Conservation (phyloP, 1,284 basidiomycete species). For the Puccinia hordei region DNA sequence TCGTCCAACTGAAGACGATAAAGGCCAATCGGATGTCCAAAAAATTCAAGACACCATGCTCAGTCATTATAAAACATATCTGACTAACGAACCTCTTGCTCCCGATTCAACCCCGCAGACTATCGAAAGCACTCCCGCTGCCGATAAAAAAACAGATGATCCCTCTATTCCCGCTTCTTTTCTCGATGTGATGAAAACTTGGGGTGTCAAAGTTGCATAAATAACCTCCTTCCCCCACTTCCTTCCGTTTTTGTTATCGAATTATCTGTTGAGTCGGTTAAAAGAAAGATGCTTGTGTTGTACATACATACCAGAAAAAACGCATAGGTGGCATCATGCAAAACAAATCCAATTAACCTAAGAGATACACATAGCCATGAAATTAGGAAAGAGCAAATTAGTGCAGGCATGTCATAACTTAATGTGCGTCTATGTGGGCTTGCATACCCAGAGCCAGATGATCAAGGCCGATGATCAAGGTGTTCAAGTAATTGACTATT, state of each 20-base stretch:
- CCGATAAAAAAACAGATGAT: not conserved
- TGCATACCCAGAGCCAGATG: no score
- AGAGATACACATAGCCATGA: no score
- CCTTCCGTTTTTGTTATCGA: not conserved
- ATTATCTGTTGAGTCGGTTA: not conserved
- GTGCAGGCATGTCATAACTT: no score
- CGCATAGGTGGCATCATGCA: no score
- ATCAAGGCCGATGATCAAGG: no score
- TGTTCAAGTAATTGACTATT: no score
- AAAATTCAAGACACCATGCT: constrained; percentile 8
- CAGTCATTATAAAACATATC: not conserved
- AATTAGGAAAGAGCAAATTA: no score
- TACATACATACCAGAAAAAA: no score
- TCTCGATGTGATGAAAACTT: not conserved
- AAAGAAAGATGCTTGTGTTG: no score
- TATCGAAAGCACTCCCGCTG: not conserved
- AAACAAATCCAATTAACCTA: no score
- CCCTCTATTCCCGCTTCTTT: not conserved
- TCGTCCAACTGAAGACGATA: not conserved
- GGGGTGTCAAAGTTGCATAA: not conserved
- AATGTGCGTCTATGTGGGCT: no score
- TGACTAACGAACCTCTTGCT: not conserved
- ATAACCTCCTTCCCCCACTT: not conserved
- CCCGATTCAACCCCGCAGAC: not conserved
- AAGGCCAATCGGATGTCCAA: constrained; percentile 1